Evolutionary conservation across 2,329 filamentous ascomycete species (phyloP).

Genomic region (Beauveria medogensis): DNA sequence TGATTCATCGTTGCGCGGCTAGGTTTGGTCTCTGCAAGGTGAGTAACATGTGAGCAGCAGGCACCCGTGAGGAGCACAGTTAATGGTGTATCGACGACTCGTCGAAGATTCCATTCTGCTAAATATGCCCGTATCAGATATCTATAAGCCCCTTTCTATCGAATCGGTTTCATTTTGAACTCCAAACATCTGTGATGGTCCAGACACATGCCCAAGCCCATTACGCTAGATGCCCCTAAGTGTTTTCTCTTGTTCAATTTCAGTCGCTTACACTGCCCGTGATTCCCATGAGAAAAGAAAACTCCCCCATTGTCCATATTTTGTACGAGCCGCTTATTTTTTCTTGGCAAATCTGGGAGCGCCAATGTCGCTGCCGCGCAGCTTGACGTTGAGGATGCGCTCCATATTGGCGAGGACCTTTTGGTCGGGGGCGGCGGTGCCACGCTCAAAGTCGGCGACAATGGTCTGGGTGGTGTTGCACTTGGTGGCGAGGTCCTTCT

Average conservation of each 20-base stretch:
- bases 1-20: background rate
- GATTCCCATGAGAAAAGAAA: constrained; percentile 10
- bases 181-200: constrained; percentile 1
- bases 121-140: constrained; percentile 9
- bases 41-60: constrained; percentile 3
- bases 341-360: constrained; percentile 75
- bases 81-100: constrained; percentile 5
- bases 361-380: constrained; percentile 79
- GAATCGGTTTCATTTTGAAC: constrained; percentile 5
- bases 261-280: constrained; percentile 8
- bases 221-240: background rate
- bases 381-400: constrained; percentile 77
- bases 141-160: constrained; percentile 10
- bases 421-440: constrained; percentile 70
- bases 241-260: background rate
- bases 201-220: background rate
- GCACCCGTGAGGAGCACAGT: background rate
- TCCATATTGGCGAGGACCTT: constrained; percentile 73
- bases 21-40: background rate
- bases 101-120: constrained; percentile 5
- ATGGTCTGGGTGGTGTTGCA: constrained; percentile 79
- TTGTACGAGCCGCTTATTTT: constrained; percentile 25
- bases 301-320: background rate
- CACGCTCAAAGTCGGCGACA: constrained; percentile 80
- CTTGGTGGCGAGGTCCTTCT: constrained; percentile 78